Conservation (phyloP, 768 basidiomycete species). For the Podaxis sp. region DNA sequence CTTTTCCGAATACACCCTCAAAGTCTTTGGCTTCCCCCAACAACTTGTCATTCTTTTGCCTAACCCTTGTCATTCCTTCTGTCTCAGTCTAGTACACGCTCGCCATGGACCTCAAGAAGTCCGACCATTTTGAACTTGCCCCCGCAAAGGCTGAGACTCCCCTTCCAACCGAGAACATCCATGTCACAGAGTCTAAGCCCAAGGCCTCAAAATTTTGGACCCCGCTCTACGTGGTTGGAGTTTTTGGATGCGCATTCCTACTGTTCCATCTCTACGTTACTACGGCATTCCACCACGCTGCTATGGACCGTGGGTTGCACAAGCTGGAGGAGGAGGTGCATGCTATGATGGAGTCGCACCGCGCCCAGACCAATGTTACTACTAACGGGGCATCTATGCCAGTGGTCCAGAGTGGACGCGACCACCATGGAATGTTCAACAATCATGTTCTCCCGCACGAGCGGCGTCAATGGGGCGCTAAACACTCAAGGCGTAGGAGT, state of each 20-base stretch:
- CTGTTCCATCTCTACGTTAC: conserved; percentile 6
- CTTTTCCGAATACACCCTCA: not conserved
- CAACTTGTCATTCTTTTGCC: conserved; percentile 5
- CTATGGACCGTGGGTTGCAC: conserved; percentile 1
- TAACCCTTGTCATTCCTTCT: conserved; percentile 8
- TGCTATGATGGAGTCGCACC: not conserved
- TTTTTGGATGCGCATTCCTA: conserved; percentile 9
- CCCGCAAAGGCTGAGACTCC: not conserved
- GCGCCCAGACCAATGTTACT: not conserved
- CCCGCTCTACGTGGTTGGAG: not conserved
- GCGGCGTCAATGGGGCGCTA: conserved; percentile 7
- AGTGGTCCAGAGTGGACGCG: not conserved
- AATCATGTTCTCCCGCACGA: conserved; percentile 4
- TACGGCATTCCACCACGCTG: conserved; percentile 3
- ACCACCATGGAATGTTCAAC: not conserved
- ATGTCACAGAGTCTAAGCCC: not conserved
- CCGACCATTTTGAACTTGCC: not conserved
- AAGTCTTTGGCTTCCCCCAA: not conserved
- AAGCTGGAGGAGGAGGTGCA: conserved; percentile 7
- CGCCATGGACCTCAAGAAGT: conserved; percentile 1
- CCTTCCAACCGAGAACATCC: not conserved
- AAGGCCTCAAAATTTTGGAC: not conserved
- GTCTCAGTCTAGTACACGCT: not conserved
- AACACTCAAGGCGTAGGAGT: conserved; percentile 11
- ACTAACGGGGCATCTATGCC: not conserved